phyloP scores from a whole-genome alignment of 208 protist genomes.

The Leishmania amazonensis region DNA sequence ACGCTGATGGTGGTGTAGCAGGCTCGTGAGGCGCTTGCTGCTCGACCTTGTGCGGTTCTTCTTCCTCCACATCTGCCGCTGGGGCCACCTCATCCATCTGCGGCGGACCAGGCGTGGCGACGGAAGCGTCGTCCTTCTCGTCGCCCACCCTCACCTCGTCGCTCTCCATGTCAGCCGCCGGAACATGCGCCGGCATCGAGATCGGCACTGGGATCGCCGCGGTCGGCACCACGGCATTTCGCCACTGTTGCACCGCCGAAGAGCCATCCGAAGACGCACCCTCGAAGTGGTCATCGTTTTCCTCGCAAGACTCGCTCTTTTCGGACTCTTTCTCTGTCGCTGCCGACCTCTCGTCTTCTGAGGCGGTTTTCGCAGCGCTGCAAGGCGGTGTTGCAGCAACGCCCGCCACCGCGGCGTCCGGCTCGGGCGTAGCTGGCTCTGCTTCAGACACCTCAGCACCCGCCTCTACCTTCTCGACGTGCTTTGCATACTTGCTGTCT shows the following conservation, averaged over 20 bases:
- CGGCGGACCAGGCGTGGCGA: not conserved
- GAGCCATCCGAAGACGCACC: not conserved
- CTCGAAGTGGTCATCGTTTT: constrained; percentile 5
- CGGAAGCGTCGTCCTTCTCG: not conserved
- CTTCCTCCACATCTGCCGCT: constrained; percentile 1
- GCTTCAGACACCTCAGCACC: not conserved
- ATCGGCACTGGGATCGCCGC: not conserved
- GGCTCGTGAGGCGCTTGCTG: constrained; percentile 1
- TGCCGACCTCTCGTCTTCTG: not conserved
- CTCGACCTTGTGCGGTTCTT: not conserved
- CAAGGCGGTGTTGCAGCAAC: not conserved
- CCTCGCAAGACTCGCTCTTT: not conserved
- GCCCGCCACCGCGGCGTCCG: not conserved
- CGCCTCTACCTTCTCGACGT: not conserved
- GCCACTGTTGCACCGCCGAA: not conserved
- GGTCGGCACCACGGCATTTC: not conserved
- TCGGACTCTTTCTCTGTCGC: not conserved
- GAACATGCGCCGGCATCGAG: not conserved
- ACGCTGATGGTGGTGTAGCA: not conserved
- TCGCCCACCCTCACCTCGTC: not conserved
- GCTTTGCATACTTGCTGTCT: not conserved
- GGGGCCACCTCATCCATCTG: not conserved
- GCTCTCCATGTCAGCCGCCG: not conserved
- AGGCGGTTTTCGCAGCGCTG: not conserved
- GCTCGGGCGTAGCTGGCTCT: not conserved